Base-by-base conservation (phyloP, 2,329 filamentous ascomycete species). In the Diatrype stigma region DNA sequence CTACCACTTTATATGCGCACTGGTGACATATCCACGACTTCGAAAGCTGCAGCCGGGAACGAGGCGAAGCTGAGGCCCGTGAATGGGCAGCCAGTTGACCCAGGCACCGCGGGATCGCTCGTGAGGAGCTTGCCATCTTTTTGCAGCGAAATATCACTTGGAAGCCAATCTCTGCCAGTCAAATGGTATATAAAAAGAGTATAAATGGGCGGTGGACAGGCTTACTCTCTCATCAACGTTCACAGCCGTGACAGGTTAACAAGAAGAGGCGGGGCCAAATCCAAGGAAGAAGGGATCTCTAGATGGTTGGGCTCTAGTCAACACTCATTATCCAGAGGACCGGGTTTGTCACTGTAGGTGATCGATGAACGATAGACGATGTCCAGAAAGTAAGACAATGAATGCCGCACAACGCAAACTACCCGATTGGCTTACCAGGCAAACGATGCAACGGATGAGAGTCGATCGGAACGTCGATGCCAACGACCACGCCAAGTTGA, bases 71-170 rank as follows among this genome's bases (percentile, higher is more conserved):
- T 37, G 58, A 51, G 42, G 58, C 47, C 48, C 62, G 61, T 21
- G 61, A 56, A 38, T 59, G 63, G 35, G 58, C 60, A 3, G 60
- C 56, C 38, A 66, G 54, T 56, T 63, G 63, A 48, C 64, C 62
- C 50, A 68, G 52, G 22, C 62, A 61, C 38, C 62, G 60, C 44
- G 62, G 60, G 38, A 63, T 46, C 47, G 50, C 48, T 48, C 60
- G 60, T 44, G 62, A 52, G 37, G 63, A 49, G 42, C 57, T 58
- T 40, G 62, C 59, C 64, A 67, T 67, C 26, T 49, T 56, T 11
- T 56, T 11, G 30, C n/a, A 35, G n/a, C 34, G 7, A 16, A 16
- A 42, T 38, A 40, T n/a, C 34, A 28, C 46, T 30, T 40, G 47
- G 23, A 45, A 48, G 19, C 40, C 46, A 50, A 28, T 42, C 42